Conservation (phyloP, 306 rosid species). For the Vigna radiata region DNA sequence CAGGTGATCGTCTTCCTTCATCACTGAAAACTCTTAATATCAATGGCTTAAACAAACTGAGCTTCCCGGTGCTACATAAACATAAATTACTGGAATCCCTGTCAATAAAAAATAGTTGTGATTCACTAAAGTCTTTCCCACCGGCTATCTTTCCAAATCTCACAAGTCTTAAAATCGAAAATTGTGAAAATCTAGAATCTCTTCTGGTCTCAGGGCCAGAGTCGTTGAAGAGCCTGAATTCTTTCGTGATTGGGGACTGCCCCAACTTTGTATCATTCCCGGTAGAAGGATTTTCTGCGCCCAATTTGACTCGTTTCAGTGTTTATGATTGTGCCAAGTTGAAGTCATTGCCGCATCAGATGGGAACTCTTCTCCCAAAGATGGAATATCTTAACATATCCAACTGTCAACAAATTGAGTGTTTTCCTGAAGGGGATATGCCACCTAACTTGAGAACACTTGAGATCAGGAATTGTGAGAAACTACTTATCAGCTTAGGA, state of each 20-base stretch:
- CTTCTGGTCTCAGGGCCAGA: background rate
- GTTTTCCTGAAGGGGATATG: background rate
- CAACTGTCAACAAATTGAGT: background rate
- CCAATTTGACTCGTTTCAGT: background rate
- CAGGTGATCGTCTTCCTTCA: background rate
- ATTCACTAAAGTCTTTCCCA: background rate
- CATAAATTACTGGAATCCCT: background rate
- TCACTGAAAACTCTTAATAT: background rate
- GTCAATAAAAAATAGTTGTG: background rate
- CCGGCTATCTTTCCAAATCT: background rate
- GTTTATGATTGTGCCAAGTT: background rate
- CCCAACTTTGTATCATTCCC: background rate
- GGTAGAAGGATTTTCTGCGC: background rate
- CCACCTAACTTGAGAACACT: background rate
- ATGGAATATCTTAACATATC: too few species aligned
- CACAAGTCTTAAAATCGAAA: rapidly evolving
- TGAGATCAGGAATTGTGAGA: background rate
- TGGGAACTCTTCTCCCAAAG: background rate
- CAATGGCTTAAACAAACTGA: background rate
- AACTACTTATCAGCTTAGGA: background rate
- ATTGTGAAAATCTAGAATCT: background rate
- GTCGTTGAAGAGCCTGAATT: background rate
- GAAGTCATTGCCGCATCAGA: background rate
- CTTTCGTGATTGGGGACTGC: background rate
- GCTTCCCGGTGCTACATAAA: background rate